Evolutionary conservation across 208 protist species (phyloP), one percentile per base, ranked within the genome.

Genomic region (Balamuthia mandrillaris): DNA sequence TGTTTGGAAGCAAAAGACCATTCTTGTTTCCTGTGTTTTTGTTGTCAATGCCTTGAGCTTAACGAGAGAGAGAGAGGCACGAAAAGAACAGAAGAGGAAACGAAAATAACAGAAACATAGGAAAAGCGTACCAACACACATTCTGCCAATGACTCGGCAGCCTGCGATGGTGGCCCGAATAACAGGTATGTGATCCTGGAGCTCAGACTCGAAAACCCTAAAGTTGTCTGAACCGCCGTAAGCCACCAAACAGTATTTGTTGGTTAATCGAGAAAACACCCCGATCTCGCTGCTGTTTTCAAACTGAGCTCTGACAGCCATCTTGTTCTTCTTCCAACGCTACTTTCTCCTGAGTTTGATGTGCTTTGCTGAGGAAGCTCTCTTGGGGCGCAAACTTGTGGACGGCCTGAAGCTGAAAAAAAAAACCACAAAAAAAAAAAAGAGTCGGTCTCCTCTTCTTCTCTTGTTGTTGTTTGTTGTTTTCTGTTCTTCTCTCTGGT

Each of bases 211-310:
- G 91, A 99, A 99, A 44, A 98, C 93, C 56, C 98, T 99, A 87
- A 99, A 99, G 90, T 99, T 99, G 78, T 99, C 95, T 10, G 96
- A 97, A 0, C 94, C 96, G 51, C 98, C 97, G 24, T 96, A 87
- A 14, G 94, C 94, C n/a, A 99, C 95, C 0, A 99, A 90, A 90
- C 97, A 99, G 93, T 99, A 99, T 24, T 93, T 92, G 90, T 99
- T 99, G 51, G 99, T 99, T 21, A 99, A 93, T 63, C 93, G 94
- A 14, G 98, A 86, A 85, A 99, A 99, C 24, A 99, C 98, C 79
- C 98, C 99, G 77, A 99, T 96, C 86, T 99, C 98, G 81, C 96
- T 96, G 85, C 93, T 98, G 91, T 98, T 99, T 91, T 99, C 98
- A 90, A 98, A 99, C 87, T 98, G 95, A 45, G 95, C 95, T 89